Evolutionary conservation across 2,329 filamentous ascomycete species (phyloP), one percentile per base, ranked within the genome.

Genomic region (Dothidotthia symphoricarpi): DNA sequence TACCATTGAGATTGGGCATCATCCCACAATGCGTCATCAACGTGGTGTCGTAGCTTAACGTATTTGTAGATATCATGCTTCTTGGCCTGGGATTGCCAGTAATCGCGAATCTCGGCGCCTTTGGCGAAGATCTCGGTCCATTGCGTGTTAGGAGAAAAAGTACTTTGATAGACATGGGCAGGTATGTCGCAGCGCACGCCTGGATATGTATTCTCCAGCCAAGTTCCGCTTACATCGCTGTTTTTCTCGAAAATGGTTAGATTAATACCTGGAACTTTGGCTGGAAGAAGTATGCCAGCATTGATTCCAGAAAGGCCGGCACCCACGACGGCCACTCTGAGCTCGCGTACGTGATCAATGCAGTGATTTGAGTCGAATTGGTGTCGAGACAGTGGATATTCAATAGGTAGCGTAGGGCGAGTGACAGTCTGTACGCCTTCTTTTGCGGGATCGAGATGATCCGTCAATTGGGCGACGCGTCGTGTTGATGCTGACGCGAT

Each of bases 211-310:
- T 65, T 65, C 41, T 66, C 67, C n/a, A 67, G 47, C 65, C 61
- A 66, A 15, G 60, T 65, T 3, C 63, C 63, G 28, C 58, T 51
- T 9, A 63, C 50, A 29, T 61, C 58, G 80, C 1, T 74, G 78
- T 41, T 61, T 43, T 68, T 66, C 45, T 75, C 72, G 36, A 68
- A 75, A 12, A 75, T 69, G 1, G 63, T 60, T 16, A 88, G 64
- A 29, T 85, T 68, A 31, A 88, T 76, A 0, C 76, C 75, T 0
- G 85, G 84, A 0, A 88, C 78, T 47, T 88, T 88, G 8, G 69
- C 75, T 0, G 83, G 84, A 1, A 89, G 68, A 7, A 88, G 64
- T 6, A 81, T 73, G 0, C 83, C 85, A 1, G 84, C 79, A 4
- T 77, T 75, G 24, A 85, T 74, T 3, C 83, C 83, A 0, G 79